Percentiles rank a stretch among this genome's conserved stretches.
These are phyloP conservation scores for Paradendryphiella salina DNA, from an alignment of 2,329 filamentous ascomycete species.

Conservation along the genomic window DNA sequence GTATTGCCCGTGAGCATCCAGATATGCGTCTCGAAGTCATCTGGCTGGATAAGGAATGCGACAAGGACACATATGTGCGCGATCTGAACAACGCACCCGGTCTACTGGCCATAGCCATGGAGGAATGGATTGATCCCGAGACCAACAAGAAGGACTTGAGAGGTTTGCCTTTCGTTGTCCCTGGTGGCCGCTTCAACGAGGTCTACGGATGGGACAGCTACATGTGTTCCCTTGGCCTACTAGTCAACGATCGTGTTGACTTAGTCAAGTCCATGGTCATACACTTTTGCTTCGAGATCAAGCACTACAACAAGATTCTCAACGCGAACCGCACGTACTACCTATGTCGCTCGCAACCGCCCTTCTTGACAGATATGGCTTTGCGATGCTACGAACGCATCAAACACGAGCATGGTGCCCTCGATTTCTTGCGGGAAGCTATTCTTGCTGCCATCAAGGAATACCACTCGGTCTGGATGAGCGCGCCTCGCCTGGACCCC, in stretches of 20 bases:
- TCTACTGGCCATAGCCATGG: conserved; percentile 86
- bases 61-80: conserved; percentile 78
- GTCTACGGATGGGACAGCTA: conserved; percentile 99
- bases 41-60: conserved; percentile 69
- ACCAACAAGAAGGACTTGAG: conserved; percentile 71
- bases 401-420: conserved; percentile 76
- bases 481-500: conserved; percentile 71
- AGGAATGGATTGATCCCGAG: conserved; percentile 66
- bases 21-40: conserved; percentile 87
- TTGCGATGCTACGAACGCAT: conserved; percentile 92
- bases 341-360: conserved; percentile 88
- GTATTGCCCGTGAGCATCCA: conserved; percentile 75
- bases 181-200: conserved; percentile 96
- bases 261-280: conserved; percentile 91
- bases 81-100: conserved; percentile 87
- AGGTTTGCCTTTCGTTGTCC: conserved; percentile 94
- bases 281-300: conserved; percentile 98
- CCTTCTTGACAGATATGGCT: conserved; percentile 97
- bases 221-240: conserved; percentile 90
- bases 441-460: conserved; percentile 95
- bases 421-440: conserved; percentile 78
- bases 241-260: conserved; percentile 82
- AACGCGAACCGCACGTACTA: conserved; percentile 98
- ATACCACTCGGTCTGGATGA: conserved; percentile 86
- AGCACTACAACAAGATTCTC: conserved; percentile 97